These are phyloP conservation scores for Graphilbum ipis-grandicollis DNA, from an alignment of 2,329 filamentous ascomycete genomes.

Conservation along the genomic window DNA sequence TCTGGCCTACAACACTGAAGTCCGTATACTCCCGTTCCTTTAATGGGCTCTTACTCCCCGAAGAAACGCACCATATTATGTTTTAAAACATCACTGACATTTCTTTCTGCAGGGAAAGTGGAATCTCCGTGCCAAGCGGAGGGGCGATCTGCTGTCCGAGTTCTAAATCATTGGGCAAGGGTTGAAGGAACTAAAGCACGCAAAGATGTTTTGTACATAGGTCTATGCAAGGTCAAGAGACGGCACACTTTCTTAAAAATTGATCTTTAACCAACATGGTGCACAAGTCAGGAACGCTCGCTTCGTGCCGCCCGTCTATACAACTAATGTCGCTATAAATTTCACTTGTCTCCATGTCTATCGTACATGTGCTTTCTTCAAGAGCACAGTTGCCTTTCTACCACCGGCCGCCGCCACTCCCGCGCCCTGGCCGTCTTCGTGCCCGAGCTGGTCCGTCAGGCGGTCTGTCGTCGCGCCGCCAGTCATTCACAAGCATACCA, in stretches of 20 bases:
- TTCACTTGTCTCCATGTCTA: too few relatives aligned
- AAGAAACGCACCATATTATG: too few relatives aligned
- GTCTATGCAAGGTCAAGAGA: background rate
- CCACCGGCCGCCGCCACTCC: background rate
- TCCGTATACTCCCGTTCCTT: too few relatives aligned
- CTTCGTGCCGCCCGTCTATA: too few relatives aligned
- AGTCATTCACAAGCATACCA: constrained; percentile 37
- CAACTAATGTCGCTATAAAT: too few relatives aligned
- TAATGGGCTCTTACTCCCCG: too few relatives aligned
- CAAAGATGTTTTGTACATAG: constrained; percentile 26
- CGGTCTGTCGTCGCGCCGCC: constrained; percentile 47
- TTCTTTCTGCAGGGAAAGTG: constrained; percentile 66
- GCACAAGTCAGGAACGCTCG: too few relatives aligned
- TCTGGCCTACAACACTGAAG: constrained; percentile 66
- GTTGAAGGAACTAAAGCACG: background rate
- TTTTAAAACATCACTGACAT: too few relatives aligned
- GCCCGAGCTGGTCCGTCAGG: constrained; percentile 31
- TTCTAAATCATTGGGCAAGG: constrained; percentile 30
- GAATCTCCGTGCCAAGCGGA: constrained; percentile 72
- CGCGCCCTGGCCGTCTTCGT: constrained; percentile 16
- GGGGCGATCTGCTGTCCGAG: constrained; percentile 69
- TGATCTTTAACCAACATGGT: too few relatives aligned
- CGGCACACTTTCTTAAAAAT: too few relatives aligned
- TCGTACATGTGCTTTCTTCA: too few relatives aligned
- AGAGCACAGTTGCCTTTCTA: too few relatives aligned